Evolutionary conservation across 2,329 filamentous ascomycete species (phyloP), one percentile per base, ranked within the genome.

Genomic region (Tolypocladium tropicale): DNA sequence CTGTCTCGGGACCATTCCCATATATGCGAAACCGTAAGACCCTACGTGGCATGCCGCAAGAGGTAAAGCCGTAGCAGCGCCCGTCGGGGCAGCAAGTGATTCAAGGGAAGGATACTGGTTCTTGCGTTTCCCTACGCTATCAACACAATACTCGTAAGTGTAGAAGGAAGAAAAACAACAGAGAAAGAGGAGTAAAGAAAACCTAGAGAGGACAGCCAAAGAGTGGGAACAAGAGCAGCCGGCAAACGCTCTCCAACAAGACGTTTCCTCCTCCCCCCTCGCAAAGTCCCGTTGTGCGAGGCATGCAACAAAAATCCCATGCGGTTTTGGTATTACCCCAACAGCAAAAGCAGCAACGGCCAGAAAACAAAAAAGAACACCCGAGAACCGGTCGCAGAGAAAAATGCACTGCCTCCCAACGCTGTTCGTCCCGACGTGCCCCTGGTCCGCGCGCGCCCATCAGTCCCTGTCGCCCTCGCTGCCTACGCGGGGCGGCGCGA

Each of bases 401-500:
- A 46, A 21, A 37, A 46, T 18, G 34, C 34, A 18, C 36, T 23
- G 14, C 41, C n/a, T n/a, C n/a, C 32, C 18, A 48, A 21, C 28
- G 4, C 23, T 39, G 16, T 23, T 28, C 41, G 33, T 39, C 30
- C 36, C 21, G n/a, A 30, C 12, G 39, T 39, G 10, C 11, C 36
- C 23, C 43, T 18, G 12, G 21, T 32, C 50, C 7, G 33, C 50
- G 18, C 49, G n/a, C n/a, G n/a, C n/a, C n/a, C n/a, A n/a, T 52
- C 30, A 54, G 5, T 53, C 56, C 56, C 37, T 34, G 7, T 54
- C 52, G 21, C 46, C 53, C 6, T 54, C 55, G 32, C 48, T 48
- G 12, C n/a, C 46, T 21, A n/a, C 48, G 12, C 6, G 18, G 12
- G 48, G 21, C 21, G 75, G 75, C 28, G 67, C 61, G 41, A 75